Evolutionary conservation across 441 rosid genomes (phyloP).

Genomic region (Corymbia calophylla): DNA sequence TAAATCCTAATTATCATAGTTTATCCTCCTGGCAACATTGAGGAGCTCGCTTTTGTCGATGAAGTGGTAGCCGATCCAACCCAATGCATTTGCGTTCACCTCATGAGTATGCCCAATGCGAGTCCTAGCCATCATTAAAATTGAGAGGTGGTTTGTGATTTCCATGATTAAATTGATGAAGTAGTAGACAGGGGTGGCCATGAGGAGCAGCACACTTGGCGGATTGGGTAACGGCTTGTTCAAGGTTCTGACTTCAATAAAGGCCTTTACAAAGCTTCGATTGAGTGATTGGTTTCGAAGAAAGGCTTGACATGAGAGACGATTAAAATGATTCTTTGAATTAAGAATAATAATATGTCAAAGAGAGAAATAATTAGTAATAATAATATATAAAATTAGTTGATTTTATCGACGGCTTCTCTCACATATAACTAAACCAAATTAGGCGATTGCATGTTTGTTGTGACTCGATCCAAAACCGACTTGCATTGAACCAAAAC

Average conservation of each 20-base stretch:
- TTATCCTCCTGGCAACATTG: fast-evolving
- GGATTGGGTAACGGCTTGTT: neutral
- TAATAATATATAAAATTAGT: too few relatives aligned
- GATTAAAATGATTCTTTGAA: fast-evolving
- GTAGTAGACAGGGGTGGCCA: fast-evolving
- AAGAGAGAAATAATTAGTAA: neutral
- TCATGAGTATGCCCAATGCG: neutral
- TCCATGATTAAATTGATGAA: neutral
- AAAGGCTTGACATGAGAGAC: neutral
- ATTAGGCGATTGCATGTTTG: too few relatives aligned
- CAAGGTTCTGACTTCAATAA: too few relatives aligned
- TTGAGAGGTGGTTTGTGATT: neutral
- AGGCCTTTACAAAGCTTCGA: neutral
- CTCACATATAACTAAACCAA: too few relatives aligned
- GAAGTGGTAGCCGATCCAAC: neutral
- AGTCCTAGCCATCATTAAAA: neutral
- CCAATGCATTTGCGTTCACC: fast-evolving
- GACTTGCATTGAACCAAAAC: neutral
- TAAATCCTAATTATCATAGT: fast-evolving
- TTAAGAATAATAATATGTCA: neutral
- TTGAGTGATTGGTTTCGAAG: neutral
- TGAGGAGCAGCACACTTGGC: neutral
- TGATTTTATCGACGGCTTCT: too few relatives aligned
- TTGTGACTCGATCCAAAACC: neutral
- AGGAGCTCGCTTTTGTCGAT: neutral